Conservation (phyloP, 805 yeast species). For the Nakazawaea ernobii region DNA sequence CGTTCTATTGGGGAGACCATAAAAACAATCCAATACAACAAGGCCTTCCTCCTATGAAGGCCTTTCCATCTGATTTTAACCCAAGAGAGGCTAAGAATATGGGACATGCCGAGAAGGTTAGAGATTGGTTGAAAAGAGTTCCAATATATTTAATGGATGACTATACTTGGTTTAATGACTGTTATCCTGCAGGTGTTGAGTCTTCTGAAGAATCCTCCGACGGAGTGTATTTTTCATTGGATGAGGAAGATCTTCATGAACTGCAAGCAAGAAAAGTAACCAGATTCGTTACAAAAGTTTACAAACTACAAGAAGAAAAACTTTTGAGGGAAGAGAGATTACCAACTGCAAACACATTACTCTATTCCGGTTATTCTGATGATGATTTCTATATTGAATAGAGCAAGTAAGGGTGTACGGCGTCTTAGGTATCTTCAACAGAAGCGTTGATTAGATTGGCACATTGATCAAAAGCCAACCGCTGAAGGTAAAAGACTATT, state of each 20-base stretch:
- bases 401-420: too few species aligned
- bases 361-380: neutral
- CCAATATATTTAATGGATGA: conserved; percentile 36
- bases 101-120: conserved; percentile 62
- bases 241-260: conserved; percentile 39
- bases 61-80: conserved; percentile 45
- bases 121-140: conserved; percentile 54
- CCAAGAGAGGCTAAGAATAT: conserved; percentile 61
- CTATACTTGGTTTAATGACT: conserved; percentile 31
- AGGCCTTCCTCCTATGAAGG: neutral
- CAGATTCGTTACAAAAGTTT: conserved; percentile 32
- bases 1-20: too few species aligned
- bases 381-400: neutral
- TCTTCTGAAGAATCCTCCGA: conserved; percentile 17
- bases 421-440: too few species aligned
- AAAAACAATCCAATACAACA: too few species aligned
- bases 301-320: conserved; percentile 21
- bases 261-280: conserved; percentile 50
- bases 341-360: neutral
- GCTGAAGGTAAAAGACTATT: too few species aligned
- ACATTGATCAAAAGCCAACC: too few species aligned
- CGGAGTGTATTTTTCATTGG: conserved; percentile 4
- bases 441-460: too few species aligned
- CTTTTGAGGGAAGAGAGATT: neutral
- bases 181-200: conserved; percentile 43